These are phyloP conservation scores for Cucumis melo DNA, from an alignment of 306 rosid genomes.

Conservation along the genomic window DNA sequence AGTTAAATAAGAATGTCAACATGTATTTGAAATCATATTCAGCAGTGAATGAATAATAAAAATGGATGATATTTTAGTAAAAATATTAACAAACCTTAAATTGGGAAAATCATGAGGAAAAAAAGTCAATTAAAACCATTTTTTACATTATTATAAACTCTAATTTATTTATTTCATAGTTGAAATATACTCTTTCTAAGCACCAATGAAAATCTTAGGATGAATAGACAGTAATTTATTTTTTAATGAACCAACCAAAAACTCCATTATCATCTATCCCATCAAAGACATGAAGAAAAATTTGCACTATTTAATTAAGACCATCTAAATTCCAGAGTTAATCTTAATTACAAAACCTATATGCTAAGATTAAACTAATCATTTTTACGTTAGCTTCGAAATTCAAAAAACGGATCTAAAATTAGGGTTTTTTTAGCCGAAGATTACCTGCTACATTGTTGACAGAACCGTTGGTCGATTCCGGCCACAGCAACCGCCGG, in stretches of 20 bases:
- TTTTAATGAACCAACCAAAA: neutral
- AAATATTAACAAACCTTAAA: no score
- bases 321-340: neutral
- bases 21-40: no score
- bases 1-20: no score
- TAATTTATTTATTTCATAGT: neutral
- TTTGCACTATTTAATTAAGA: neutral
- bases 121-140: neutral
- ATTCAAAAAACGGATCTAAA: neutral
- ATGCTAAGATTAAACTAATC: neutral
- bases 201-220: neutral
- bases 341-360: neutral
- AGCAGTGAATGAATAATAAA: no score
- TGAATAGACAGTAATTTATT: neutral
- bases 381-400: neutral
- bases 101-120: neutral
- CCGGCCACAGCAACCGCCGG: conserved; percentile 36
- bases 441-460: conserved; percentile 95
- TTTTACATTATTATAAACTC: neutral
- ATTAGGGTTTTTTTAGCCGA: conserved; percentile 29
- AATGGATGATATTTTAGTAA: no score
- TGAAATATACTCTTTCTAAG: neutral
- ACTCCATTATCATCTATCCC: neutral
- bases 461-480: conserved; percentile 68
- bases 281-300: neutral